Evolutionary conservation across 192 early-diverging fungal species (phyloP).

Genomic region (Gryganskiella cystojenkinii): DNA sequence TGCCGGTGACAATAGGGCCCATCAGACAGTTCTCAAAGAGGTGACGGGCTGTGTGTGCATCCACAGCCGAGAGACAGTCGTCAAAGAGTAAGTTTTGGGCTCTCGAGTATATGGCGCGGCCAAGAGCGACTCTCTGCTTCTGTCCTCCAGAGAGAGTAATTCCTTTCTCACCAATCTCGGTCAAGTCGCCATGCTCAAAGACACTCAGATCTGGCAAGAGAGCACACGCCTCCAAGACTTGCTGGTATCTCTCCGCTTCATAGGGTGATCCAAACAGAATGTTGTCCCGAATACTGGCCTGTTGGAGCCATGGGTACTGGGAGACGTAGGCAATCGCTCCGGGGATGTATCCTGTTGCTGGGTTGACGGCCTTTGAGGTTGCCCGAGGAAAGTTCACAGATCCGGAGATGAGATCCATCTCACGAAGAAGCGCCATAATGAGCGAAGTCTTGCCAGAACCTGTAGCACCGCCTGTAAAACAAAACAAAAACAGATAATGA

Average conservation of each 20-base stretch:
- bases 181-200: constrained; percentile 68
- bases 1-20: constrained; percentile 73
- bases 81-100: constrained; percentile 80
- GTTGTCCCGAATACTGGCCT: constrained; percentile 77
- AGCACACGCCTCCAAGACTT: constrained; percentile 68
- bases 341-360: constrained; percentile 42
- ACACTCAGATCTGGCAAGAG: constrained; percentile 65
- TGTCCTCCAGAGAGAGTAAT: constrained; percentile 90
- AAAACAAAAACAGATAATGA: constrained; percentile 1
- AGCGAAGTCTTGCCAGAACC: constrained; percentile 90
- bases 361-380: constrained; percentile 22
- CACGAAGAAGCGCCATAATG: constrained; percentile 81
- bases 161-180: constrained; percentile 85
- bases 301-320: constrained; percentile 73
- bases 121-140: constrained; percentile 88
- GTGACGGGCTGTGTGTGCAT: constrained; percentile 79
- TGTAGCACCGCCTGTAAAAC: constrained; percentile 71
- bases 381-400: constrained; percentile 49
- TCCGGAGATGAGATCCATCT: constrained; percentile 56
- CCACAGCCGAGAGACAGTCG: constrained; percentile 92
- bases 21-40: constrained; percentile 82
- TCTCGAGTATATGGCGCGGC: constrained; percentile 85
- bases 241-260: constrained; percentile 62
- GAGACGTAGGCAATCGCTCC: constrained; percentile 82
- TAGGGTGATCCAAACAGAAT: constrained; percentile 72